Percentiles rank a stretch among this genome's conserved stretches.
Conservation (phyloP, 495 filamentous ascomycete species). For the Copromyces sp. region DNA sequence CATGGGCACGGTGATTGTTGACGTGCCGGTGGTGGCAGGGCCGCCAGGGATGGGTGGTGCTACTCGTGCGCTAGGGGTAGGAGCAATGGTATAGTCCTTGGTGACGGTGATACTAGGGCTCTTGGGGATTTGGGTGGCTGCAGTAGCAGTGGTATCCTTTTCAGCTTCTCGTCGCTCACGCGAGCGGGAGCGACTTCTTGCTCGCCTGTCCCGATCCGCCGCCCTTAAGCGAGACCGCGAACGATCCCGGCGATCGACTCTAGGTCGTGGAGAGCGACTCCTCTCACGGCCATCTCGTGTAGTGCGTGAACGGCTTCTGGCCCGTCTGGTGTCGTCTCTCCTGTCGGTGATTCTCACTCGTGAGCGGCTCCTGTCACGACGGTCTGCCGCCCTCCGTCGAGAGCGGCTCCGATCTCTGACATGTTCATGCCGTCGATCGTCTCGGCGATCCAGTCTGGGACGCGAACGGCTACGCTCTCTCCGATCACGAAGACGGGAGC, state of each 20-base stretch:
- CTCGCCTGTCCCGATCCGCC: slow-evolving; percentile 17
- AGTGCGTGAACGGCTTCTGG: slow-evolving; percentile 26
- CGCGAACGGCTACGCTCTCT: slow-evolving; percentile 33
- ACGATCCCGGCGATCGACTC: slow-evolving; percentile 19
- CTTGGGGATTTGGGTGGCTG: not conserved
- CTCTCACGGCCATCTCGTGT: slow-evolving; percentile 17
- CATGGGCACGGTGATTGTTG: slow-evolving; percentile 5
- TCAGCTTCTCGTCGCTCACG: not conserved
- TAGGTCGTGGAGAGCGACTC: slow-evolving; percentile 18
- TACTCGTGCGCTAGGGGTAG: not conserved
- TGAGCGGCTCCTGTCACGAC: slow-evolving; percentile 23
- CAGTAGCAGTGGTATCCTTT: not conserved
- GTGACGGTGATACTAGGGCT: not conserved
- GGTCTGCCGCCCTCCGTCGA: slow-evolving; percentile 14
- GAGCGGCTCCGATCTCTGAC: slow-evolving; percentile 22
- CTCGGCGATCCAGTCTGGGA: slow-evolving; percentile 13
- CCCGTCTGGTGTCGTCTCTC: slow-evolving; percentile 18
- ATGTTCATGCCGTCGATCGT: slow-evolving; percentile 17
- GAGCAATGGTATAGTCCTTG: not conserved
- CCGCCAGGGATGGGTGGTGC: not conserved
- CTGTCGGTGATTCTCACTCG: slow-evolving; percentile 19
- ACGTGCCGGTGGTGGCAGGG: not conserved
- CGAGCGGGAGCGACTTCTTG: slow-evolving; percentile 24
- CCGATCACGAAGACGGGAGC: slow-evolving; percentile 20
- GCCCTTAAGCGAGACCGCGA: slow-evolving; percentile 17